A percentile compares a stretch with the other conserved stretches of the same genome.
phyloP scores from a whole-genome alignment of 352 stramenopile species.

The Pythium aristosporum region DNA sequence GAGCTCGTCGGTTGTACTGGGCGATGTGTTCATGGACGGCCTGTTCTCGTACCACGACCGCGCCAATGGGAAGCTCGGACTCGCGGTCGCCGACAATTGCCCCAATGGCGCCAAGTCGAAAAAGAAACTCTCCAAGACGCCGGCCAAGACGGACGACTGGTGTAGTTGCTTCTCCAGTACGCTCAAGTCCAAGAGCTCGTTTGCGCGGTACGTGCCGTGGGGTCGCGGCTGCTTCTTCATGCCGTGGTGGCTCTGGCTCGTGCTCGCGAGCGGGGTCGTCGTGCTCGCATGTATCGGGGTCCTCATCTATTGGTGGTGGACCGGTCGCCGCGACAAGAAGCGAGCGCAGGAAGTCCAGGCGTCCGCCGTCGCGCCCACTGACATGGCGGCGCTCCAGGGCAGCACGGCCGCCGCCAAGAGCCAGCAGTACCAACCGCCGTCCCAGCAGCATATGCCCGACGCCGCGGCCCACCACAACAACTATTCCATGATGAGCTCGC shows the following conservation, averaged over 20 bases:
- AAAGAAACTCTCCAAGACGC: slow-evolving; percentile 64
- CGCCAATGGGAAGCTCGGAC: slow-evolving; percentile 44
- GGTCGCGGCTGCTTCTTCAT: slow-evolving; percentile 75
- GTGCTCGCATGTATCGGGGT: slow-evolving; percentile 56
- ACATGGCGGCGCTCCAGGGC: slow-evolving; percentile 8
- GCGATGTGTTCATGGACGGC: slow-evolving; percentile 86
- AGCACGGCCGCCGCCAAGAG: slow-evolving; percentile 5
- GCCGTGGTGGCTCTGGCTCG: slow-evolving; percentile 86
- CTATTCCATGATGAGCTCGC: slow-evolving; percentile 59
- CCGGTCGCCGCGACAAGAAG: slow-evolving; percentile 11
- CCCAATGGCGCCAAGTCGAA: slow-evolving; percentile 69
- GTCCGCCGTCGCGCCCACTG: slow-evolving; percentile 10
- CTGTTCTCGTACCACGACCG: slow-evolving; percentile 80
- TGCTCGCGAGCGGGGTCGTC: slow-evolving; percentile 56
- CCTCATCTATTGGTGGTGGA: slow-evolving; percentile 62
- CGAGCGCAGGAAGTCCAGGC: slow-evolving; percentile 1
- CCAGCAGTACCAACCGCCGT: slow-evolving; percentile 10
- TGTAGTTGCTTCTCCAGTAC: slow-evolving; percentile 71
- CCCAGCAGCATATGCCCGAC: slow-evolving; percentile 14
- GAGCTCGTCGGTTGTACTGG: slow-evolving; percentile 62
- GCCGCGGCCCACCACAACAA: neutral
- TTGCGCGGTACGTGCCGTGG: slow-evolving; percentile 62
- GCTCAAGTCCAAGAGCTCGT: slow-evolving; percentile 54
- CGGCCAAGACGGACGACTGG: slow-evolving; percentile 44
- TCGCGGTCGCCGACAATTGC: slow-evolving; percentile 76